Evolutionary conservation across 163 green algal species (phyloP).

Genomic region (Volvox carteri): DNA sequence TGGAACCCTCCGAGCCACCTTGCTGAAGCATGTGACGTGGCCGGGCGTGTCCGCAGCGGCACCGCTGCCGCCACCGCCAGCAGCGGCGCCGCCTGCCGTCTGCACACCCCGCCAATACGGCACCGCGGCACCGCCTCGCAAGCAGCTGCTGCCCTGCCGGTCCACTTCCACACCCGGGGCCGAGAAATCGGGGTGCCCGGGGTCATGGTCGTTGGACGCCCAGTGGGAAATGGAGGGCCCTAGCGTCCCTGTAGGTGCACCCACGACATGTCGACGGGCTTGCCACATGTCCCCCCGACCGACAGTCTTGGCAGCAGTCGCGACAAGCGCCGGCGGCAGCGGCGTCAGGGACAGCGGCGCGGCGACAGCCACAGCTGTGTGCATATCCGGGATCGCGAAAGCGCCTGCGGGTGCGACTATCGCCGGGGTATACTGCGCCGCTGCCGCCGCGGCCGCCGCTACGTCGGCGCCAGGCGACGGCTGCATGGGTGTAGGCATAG

Average conservation of each 20-base stretch:
- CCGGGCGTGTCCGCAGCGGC: constrained; percentile 17
- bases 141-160: neutral
- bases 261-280: neutral
- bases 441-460: neutral
- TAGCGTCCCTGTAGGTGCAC: neutral
- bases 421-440: neutral
- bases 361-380: neutral
- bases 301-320: neutral
- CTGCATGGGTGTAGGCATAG: neutral
- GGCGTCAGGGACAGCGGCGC: constrained; percentile 45
- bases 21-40: constrained; percentile 29
- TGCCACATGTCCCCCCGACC: neutral
- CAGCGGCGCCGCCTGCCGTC: neutral
- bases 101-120: neutral
- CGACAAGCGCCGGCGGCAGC: neutral
- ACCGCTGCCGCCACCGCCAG: too few relatives aligned
- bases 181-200: neutral
- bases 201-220: constrained; percentile 29
- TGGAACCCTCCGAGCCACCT: neutral
- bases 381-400: neutral
- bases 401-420: neutral
- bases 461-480: neutral
- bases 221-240: constrained; percentile 14
- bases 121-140: neutral
- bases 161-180: neutral